These are phyloP conservation scores for Hypoxylon subgilvum DNA, from an alignment of 495 filamentous ascomycete genomes.

Conservation along the genomic window DNA sequence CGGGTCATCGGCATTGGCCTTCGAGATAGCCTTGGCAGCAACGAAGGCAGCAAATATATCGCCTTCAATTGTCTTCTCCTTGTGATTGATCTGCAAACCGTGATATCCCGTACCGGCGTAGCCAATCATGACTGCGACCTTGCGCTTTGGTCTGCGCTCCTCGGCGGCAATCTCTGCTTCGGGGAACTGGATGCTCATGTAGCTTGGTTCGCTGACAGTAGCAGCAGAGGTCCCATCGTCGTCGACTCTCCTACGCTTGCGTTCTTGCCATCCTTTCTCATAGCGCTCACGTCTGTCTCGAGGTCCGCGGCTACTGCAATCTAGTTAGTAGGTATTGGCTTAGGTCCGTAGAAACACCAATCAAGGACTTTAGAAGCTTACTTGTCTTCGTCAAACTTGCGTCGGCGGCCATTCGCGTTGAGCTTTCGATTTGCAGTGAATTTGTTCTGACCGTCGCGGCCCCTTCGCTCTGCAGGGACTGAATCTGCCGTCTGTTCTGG, in stretches of 20 bases:
- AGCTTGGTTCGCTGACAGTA: slow-evolving; percentile 58
- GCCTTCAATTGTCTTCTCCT: slow-evolving; percentile 94
- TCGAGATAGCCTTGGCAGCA: slow-evolving; percentile 88
- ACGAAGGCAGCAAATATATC: slow-evolving; percentile 93
- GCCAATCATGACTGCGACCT: slow-evolving; percentile 92
- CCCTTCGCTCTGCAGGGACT: slow-evolving; percentile 11
- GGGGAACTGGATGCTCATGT: slow-evolving; percentile 54
- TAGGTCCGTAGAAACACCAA: slow-evolving; percentile 7
- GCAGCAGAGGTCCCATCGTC: slow-evolving; percentile 46
- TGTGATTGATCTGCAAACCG: slow-evolving; percentile 83
- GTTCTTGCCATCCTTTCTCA: slow-evolving; percentile 38
- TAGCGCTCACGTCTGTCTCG: slow-evolving; percentile 22
- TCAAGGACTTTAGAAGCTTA: slow-evolving; percentile 6
- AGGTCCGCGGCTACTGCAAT: slow-evolving; percentile 12
- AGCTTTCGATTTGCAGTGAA: slow-evolving; percentile 8
- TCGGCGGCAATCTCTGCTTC: slow-evolving; percentile 83
- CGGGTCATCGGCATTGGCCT: slow-evolving; percentile 93
- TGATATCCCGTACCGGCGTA: slow-evolving; percentile 98
- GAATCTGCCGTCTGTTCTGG: slow-evolving; percentile 12
- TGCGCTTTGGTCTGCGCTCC: slow-evolving; percentile 86
- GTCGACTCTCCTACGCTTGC: slow-evolving; percentile 42
- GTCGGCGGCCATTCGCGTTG: slow-evolving; percentile 28
- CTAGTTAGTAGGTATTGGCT: slow-evolving; percentile 40
- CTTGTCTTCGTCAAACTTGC: slow-evolving; percentile 17
- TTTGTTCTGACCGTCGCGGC: slow-evolving; percentile 13